phyloP scores from a whole-genome alignment of 257 asterid genomes.

The Paulownia fortunei region DNA sequence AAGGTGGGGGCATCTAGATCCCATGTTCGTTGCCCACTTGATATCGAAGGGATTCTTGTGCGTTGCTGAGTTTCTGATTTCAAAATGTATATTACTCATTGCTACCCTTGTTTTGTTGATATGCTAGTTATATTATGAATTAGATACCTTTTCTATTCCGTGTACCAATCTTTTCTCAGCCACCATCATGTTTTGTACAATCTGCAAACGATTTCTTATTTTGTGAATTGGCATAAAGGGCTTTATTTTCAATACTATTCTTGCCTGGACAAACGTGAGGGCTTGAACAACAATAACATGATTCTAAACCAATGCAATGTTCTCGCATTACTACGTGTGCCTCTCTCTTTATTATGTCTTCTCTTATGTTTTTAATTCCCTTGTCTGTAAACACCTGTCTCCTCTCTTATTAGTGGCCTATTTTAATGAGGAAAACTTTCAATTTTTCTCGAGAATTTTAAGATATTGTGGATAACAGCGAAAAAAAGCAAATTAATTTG shows the following conservation, averaged over 20 bases:
- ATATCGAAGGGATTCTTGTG: not conserved
- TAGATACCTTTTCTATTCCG: conserved; percentile 16
- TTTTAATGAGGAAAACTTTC: not conserved
- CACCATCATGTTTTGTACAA: conserved; percentile 19
- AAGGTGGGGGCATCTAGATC: not conserved
- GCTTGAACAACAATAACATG: not conserved
- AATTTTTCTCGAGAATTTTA: not conserved
- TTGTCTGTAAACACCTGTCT: not conserved
- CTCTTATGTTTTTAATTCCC: not conserved
- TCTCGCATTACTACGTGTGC: not conserved
- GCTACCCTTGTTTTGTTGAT: conserved; percentile 20
- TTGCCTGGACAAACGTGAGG: not conserved
- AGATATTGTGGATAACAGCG: not conserved
- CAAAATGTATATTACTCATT: conserved; percentile 31
- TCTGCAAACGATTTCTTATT: conserved; percentile 14
- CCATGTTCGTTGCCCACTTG: not conserved
- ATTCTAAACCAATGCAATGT: conserved; percentile 1
- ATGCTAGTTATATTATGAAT: conserved; percentile 7
- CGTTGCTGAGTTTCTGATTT: not conserved
- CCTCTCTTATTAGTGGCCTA: conserved; percentile 13
- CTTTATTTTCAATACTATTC: conserved; percentile 5
- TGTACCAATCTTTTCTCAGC: conserved; percentile 28
- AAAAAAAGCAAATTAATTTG: not conserved
- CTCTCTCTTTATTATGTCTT: not conserved
- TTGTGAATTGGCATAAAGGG: conserved; percentile 1